Evolutionary conservation across 2,329 filamentous ascomycete genomes (phyloP), one percentile per base, ranked within the genome.

Genomic region (Remersonia thermophila): DNA sequence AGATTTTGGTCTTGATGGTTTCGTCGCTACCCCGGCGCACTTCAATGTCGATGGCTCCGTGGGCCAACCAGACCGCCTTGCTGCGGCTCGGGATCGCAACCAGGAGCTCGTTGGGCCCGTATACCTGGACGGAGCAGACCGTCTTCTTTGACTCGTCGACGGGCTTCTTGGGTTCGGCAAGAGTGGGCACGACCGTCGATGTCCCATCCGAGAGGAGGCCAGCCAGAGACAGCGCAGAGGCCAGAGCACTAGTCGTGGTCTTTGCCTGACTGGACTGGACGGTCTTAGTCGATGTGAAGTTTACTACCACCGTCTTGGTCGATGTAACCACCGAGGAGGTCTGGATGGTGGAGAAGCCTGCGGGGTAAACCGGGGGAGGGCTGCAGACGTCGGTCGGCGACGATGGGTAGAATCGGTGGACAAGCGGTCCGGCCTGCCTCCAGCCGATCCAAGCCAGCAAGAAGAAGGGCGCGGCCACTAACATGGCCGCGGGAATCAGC

Each of bases 41-140:
- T 16, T 69, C 65, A 35, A 78, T 64, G 35, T 63, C 59, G 41
- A 78, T 64, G 23, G 73, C 73, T 23, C 71, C 65, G 47, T 66
- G 71, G 3, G 65, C 59, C 31, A 75, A 59, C 71, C 72, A 77
- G 17, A 58, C 58, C 30, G 61, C 62, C 52, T 67, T 76, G 48
- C 59, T 67, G 31, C 51, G 57, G 32, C 59, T 55, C 2, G 70
- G 65, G 10, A 77, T 66, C 34, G 62, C 66, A 34, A 77, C 62
- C 34, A 75, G 51, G 20, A 77, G 65, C 40, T 71, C 64, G 37
- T 66, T 64, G 36, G 60, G 58, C 38, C 65, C 61, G 40, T 61
- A 49, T 11, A 65, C 48, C 37, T 66, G 58, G 10, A 62, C 66
- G 2, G 61, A 61, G 51, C 67, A 72, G n/a, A 62, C 46, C 5